Conservation (phyloP, 192 early-diverging fungal genomes). For the Phycomyces blakesleeanus region DNA sequence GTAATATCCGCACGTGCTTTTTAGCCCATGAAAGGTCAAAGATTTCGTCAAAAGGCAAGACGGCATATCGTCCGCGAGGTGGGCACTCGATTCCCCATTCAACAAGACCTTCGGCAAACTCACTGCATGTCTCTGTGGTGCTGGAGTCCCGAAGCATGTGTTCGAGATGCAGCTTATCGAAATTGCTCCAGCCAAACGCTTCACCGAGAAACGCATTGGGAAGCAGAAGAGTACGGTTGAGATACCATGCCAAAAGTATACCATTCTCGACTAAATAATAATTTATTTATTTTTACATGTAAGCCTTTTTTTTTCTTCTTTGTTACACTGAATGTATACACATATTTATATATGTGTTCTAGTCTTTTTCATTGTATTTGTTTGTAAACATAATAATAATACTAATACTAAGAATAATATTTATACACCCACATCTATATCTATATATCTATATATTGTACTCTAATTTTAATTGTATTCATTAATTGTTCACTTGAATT, state of each 20-base stretch:
- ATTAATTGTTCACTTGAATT: no score
- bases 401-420: no score
- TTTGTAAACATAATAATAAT: no score
- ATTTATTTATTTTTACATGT: not conserved
- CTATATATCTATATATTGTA: no score
- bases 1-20: constrained; percentile 27
- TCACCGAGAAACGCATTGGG: constrained; percentile 42
- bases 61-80: constrained; percentile 13
- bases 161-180: constrained; percentile 22
- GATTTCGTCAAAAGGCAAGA: constrained; percentile 31
- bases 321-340: not conserved
- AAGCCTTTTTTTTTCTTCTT: not conserved
- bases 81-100: constrained; percentile 18
- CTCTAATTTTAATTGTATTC: no score
- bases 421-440: no score
- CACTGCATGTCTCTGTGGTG: constrained; percentile 1
- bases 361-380: no score
- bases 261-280: constrained; percentile 42
- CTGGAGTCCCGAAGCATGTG: constrained; percentile 27
- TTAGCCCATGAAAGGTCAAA: constrained; percentile 34
- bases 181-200: constrained; percentile 33
- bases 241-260: constrained; percentile 42
- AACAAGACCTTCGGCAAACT: constrained; percentile 4
- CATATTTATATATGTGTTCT: no score
- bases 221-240: constrained; percentile 48